Base-by-base conservation (phyloP, 2,329 filamentous ascomycete genomes). In the Fusarium avenaceum region DNA sequence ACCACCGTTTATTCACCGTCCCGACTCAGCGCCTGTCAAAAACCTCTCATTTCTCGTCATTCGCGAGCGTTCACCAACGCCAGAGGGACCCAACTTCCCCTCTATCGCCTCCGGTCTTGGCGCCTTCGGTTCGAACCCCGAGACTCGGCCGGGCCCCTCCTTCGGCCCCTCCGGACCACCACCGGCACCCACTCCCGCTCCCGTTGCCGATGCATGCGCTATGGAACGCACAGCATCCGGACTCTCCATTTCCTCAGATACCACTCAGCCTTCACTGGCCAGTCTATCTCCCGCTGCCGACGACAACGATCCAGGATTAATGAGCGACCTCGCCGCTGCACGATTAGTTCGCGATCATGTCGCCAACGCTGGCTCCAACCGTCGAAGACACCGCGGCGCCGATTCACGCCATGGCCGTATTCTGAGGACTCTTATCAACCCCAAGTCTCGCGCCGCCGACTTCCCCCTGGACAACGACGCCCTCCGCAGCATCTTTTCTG, bases 381-480 rank as follows among this genome's bases (percentile, higher is more conserved):
- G 81, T 63, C 79, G 79, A 19, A 81, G 83, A 22, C 80, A 72
- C 44, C 72, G 82, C 44, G 79, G 77, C 56, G 80, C 81, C 14
- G 79, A 85, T 65, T 86, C 86, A 24, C 84, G 84, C 51, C 84
- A 87, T 56, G 85, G 85, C 64, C 83, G 87, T 39, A 88, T 89
- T 57, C 79, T 90, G 20, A 83, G 84, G 61, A 83, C 83, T 26
- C 82, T 90, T 49, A 87, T 90, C 72, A 83, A 80, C 52, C 86
- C 79, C 7, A 83, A 82, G 58, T 79, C 79, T 8, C 76, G 77
- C 7, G 77, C 80, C 7, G 80, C 80, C 20, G 81, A 84, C 39
- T 86, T 87, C 49, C 78, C 80, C 2, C 82, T 90, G 32, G 87
- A 89, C 76, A 83, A 89, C 69, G 79, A 82, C 15, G 86, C 86